A percentile compares a stretch with the other conserved stretches of the same genome.
Conservation (phyloP, 352 stramenopile genomes). For the Globisporangium recalcitrans region DNA sequence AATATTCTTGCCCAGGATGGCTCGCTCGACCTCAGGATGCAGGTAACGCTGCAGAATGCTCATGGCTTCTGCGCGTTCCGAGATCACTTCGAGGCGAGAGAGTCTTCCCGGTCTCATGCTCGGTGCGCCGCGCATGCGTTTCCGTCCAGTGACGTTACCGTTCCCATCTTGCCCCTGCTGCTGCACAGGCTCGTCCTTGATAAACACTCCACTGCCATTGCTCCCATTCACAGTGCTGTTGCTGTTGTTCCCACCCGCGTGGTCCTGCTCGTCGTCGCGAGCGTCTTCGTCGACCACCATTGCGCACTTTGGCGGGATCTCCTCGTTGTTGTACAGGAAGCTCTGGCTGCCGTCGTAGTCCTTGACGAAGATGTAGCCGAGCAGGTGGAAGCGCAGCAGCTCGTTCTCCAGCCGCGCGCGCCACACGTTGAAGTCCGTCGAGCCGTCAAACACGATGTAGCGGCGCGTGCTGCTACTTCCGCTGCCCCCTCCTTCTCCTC, state of each 20-base stretch:
- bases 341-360: slow-evolving; percentile 42
- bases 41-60: slow-evolving; percentile 42
- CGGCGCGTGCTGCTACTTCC: slow-evolving; percentile 8
- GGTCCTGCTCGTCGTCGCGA: no score
- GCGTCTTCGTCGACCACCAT: slow-evolving; percentile 21
- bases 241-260: not conserved
- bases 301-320: slow-evolving; percentile 28
- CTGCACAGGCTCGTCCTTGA: slow-evolving; percentile 13
- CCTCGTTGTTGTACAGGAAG: slow-evolving; percentile 38
- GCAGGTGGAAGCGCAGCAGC: slow-evolving; percentile 42
- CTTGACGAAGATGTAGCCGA: slow-evolving; percentile 41
- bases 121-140: not conserved
- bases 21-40: slow-evolving; percentile 38
- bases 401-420: slow-evolving; percentile 43
- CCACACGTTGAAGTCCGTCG: slow-evolving; percentile 41
- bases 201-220: not conserved
- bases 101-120: slow-evolving; percentile 15
- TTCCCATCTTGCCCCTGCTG: not conserved
- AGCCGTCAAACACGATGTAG: slow-evolving; percentile 36
- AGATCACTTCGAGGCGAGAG: slow-evolving; percentile 33
- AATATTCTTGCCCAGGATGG: slow-evolving; percentile 47
- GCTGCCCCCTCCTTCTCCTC: no score
- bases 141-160: not conserved
- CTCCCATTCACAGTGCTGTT: not conserved
- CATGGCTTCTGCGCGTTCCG: slow-evolving; percentile 40